These are phyloP conservation scores for Quercus variabilis DNA, from an alignment of 306 rosid genomes.

Conservation along the genomic window DNA sequence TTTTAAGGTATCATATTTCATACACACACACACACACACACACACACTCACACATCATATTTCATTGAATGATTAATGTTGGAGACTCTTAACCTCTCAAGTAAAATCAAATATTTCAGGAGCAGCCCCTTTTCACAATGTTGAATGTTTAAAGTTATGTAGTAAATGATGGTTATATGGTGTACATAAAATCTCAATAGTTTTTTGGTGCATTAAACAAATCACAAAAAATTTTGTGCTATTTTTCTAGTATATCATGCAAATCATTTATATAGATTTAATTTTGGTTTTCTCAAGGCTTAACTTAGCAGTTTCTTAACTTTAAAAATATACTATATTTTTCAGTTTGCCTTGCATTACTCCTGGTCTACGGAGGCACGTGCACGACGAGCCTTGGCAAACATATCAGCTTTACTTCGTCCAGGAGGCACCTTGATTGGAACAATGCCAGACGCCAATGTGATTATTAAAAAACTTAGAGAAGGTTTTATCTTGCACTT, in stretches of 20 bases:
- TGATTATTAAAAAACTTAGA: constrained; percentile 84
- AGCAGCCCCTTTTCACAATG: not conserved
- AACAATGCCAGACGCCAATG: constrained; percentile 99
- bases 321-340: constrained; percentile 3
- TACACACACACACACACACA: not conserved
- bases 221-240: not conserved
- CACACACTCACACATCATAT: not conserved
- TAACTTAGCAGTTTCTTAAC: not conserved
- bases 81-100: not conserved
- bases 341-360: constrained; percentile 64
- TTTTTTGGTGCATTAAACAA: not conserved
- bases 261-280: not conserved
- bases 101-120: not conserved
- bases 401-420: constrained; percentile 92
- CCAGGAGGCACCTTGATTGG: constrained; percentile 97
- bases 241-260: not conserved
- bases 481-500: constrained; percentile 51
- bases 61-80: not conserved
- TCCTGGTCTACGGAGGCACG: constrained; percentile 98
- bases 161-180: not conserved
- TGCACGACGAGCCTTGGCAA: constrained; percentile 87
- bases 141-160: not conserved
- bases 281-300: not conserved
- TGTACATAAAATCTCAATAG: not conserved
- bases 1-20: not conserved